Evolutionary conservation across 164 flowering plant genomes (phyloP), one percentile per base, ranked within the genome.

Genomic region (Hamamelis virginiana): DNA sequence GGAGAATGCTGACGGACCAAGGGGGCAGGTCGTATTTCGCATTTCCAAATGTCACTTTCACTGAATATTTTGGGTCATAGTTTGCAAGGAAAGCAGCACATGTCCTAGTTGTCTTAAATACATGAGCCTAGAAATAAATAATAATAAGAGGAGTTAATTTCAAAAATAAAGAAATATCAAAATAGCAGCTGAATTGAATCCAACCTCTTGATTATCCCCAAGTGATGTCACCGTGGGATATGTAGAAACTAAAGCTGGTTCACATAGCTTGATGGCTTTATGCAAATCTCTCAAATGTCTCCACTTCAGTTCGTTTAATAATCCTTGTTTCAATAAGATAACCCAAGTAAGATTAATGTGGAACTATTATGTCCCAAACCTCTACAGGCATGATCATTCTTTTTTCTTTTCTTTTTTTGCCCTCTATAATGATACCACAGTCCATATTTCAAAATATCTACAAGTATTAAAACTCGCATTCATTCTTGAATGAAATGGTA

Each of bases 51-150:
- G 72, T 74, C 57, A 92, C 89, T 69, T 68, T 87, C 18, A 73
- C 88, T 0, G 76, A 70, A 62, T 69, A 76, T 16, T 67, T 69
- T 6, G 86, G 22, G 26, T 92, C 90, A 61, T 83, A 81, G 76
- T 94, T 94, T 50, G 91, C 81, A n/a, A 94, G 88, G 73, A 94
- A 94, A 25, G 97, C 97, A 67, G 97, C 90, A 83, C 98, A 94
- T 18, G 77, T 75, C 15, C 92, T 87, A 10, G 92, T 64, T 43
- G 89, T 71, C 67, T 64, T 73, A 79, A 77, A 91, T 5, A 88
- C 94, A 78, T 86, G 92, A 82, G 89, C 87, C 98, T 92, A 70
- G 23, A 53, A 68, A 64, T 22, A 46, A 57, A 48, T 10, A 25
- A 41, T 43, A 3, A 67, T 26, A 63, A 66, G 56, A 4, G 19